Evolutionary conservation across 805 yeast genomes (phyloP).

Genomic region (Starmerella stigmatis): DNA sequence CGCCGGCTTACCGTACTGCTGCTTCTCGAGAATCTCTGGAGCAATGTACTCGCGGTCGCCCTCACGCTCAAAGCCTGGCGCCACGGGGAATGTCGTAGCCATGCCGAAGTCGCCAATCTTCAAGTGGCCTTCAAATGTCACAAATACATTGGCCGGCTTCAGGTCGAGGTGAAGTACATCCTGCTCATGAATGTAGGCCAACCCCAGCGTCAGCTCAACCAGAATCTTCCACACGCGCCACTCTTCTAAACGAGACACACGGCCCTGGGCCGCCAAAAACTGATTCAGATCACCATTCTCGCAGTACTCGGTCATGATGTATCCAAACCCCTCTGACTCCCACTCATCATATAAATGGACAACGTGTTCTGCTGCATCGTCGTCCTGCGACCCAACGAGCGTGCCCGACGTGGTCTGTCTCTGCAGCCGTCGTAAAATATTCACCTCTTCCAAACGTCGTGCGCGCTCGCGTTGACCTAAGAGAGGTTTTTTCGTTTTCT

Average conservation of each 20-base stretch:
- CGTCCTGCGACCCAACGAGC: not conserved
- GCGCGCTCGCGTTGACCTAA: conserved; percentile 39
- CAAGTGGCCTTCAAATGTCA: conserved; percentile 86
- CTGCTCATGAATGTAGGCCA: conserved; percentile 65
- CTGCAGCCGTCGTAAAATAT: conserved; percentile 36
- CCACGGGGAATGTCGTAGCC: conserved; percentile 67
- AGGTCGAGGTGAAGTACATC: conserved; percentile 78
- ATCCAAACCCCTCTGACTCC: conserved; percentile 62
- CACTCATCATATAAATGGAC: conserved; percentile 74
- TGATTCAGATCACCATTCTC: conserved; percentile 85
- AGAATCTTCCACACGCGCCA: conserved; percentile 97
- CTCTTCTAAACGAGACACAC: conserved; percentile 73
- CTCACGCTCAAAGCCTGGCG: conserved; percentile 65
- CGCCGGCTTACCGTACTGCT: conserved; percentile 80
- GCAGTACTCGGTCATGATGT: conserved; percentile 90
- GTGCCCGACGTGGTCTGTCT: conserved; percentile 8
- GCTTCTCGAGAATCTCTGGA: conserved; percentile 79
- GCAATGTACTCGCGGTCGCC: conserved; percentile 98
- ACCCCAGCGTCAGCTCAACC: conserved; percentile 66
- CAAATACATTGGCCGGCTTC: conserved; percentile 89
- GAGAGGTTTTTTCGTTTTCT: conserved; percentile 59
- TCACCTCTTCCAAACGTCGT: conserved; percentile 65
- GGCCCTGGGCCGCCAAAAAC: conserved; percentile 67
- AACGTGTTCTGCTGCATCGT: conserved; percentile 64
- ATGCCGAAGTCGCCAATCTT: conserved; percentile 96